These are phyloP conservation scores for Multifurca ochricompacta DNA, from an alignment of 768 basidiomycete species.

Conservation along the genomic window DNA sequence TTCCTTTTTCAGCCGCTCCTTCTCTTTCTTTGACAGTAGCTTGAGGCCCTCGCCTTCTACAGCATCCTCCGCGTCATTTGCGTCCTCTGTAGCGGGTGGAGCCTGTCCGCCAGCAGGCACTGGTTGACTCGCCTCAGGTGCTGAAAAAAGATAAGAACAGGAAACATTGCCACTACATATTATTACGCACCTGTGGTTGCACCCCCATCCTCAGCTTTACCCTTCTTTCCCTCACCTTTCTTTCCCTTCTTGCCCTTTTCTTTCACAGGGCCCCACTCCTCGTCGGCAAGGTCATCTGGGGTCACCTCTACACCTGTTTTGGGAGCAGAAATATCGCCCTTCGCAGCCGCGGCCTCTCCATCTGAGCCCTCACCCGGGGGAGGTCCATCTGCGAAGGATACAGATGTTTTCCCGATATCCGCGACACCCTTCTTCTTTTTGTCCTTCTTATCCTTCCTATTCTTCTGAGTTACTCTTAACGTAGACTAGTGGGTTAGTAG, in stretches of 20 bases:
- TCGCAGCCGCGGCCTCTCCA: conserved; percentile 28
- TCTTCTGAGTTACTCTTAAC: conserved; percentile 47
- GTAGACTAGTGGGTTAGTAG: conserved; percentile 39
- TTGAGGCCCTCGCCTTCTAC: conserved; percentile 50
- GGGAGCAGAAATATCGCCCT: conserved; percentile 27
- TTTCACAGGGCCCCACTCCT: conserved; percentile 33
- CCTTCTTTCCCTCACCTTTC: conserved; percentile 40
- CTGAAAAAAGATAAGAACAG: not conserved
- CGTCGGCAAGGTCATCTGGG: conserved; percentile 42
- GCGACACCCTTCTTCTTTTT: conserved; percentile 32
- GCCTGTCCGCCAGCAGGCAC: conserved; percentile 18
- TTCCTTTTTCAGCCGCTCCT: conserved; percentile 97
- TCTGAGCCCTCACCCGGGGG: conserved; percentile 27
- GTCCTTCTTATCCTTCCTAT: conserved; percentile 52
- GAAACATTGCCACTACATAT: not conserved
- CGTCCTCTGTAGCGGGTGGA: conserved; percentile 20
- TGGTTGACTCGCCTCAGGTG: conserved; percentile 7
- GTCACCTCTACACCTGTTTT: conserved; percentile 29
- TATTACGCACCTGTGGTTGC: conserved; percentile 22
- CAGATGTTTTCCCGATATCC: conserved; percentile 16
- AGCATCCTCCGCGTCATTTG: conserved; percentile 39
- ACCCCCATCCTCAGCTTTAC: conserved; percentile 34
- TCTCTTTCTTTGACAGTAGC: conserved; percentile 89
- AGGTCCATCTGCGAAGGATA: conserved; percentile 24
- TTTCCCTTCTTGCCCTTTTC: conserved; percentile 49